A percentile compares a stretch with the other conserved stretches of the same genome.
phyloP scores from a whole-genome alignment of 2,329 filamentous ascomycete species.

The Teratosphaeria zuluensis region DNA sequence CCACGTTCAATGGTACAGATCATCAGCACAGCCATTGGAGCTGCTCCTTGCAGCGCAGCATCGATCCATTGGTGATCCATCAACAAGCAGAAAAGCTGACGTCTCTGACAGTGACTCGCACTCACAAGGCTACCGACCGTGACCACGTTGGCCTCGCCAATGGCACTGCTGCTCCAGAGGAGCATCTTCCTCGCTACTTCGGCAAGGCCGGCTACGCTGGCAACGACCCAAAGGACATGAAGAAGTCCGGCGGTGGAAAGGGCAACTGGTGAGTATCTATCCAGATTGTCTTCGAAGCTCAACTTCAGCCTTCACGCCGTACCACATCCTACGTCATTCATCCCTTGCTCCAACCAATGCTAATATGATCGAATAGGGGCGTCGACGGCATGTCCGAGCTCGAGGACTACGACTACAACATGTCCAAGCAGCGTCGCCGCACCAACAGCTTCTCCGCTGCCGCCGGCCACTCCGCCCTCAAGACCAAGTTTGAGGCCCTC shows the following conservation, averaged over 20 bases:
- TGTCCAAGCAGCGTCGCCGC: conserved; percentile 77
- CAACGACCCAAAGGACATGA: conserved; percentile 80
- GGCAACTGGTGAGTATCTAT: conserved; percentile 71
- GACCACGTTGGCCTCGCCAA: conserved; percentile 74
- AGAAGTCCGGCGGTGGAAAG: conserved; percentile 90
- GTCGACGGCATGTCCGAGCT: conserved; percentile 66
- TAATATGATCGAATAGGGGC: conserved; percentile 52
- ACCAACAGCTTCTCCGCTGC: conserved; percentile 79
- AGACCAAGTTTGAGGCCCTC: conserved; percentile 91
- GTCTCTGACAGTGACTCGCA: conserved; percentile 71
- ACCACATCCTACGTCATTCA: background rate
- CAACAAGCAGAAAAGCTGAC: background rate
- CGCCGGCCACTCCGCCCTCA: conserved; percentile 65
- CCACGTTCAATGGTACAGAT: background rate
- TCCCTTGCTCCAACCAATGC: background rate
- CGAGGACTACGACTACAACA: conserved; percentile 72
- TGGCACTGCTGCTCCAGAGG: conserved; percentile 57
- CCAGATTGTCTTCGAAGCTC: background rate
- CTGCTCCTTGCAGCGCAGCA: background rate
- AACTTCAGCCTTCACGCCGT: too few species aligned
- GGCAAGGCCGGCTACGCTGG: conserved; percentile 76
- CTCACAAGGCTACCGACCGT: conserved; percentile 90
- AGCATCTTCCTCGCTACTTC: conserved; percentile 84
- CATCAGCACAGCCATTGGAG: background rate
- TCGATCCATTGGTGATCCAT: background rate